Evolutionary conservation across 306 rosid species (phyloP).

Genomic region (Spatholobus suberectus): DNA sequence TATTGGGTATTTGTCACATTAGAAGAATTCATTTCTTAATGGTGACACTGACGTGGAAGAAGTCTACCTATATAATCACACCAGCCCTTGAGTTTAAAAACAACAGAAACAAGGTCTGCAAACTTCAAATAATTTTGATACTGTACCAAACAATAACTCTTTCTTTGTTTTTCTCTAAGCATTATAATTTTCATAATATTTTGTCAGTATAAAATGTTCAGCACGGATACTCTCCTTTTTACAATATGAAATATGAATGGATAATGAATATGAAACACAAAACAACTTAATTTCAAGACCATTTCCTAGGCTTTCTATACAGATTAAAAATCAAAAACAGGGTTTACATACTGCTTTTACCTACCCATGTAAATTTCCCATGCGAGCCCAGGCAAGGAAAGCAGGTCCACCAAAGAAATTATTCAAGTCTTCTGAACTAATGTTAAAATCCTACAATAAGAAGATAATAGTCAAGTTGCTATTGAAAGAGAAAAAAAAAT

Average conservation of each 20-base stretch:
- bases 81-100: not conserved
- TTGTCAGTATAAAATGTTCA: not conserved
- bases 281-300: not conserved
- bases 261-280: conserved; percentile 24
- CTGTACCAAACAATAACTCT: conserved; percentile 8
- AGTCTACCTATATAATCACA: not conserved
- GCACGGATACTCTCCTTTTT: not conserved
- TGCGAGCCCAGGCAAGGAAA: conserved; percentile 99
- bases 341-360: conserved; percentile 49
- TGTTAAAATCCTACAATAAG: conserved; percentile 75
- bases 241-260: conserved; percentile 16
- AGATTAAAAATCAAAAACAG: not conserved
- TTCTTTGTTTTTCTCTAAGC: not conserved
- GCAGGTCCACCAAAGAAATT: conserved; percentile 97
- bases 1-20: no score
- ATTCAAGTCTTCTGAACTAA: conserved; percentile 67
- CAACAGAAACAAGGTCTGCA: not conserved
- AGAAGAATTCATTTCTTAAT: no score
- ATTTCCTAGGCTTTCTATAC: conserved; percentile 18
- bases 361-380: conserved; percentile 97
- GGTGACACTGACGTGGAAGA: not conserved
- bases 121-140: not conserved
- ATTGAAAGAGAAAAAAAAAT: conserved; percentile 23
- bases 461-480: conserved; percentile 48
- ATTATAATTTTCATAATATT: conserved; percentile 1